Base-by-base conservation (phyloP, 176 grass and related monocot genomes). In the Eleusine indica region DNA sequence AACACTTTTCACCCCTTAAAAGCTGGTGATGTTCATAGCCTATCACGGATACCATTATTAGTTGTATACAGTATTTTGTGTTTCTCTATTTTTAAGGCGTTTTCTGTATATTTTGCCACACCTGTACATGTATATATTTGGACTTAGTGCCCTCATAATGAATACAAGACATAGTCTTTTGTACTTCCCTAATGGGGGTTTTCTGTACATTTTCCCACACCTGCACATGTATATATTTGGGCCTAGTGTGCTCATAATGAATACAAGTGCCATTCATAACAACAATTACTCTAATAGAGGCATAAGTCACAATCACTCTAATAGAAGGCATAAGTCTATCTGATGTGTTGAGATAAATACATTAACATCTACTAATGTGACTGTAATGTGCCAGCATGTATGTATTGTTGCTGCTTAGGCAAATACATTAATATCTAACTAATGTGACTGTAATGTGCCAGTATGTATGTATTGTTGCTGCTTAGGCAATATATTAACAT, bases 11-110 rank as follows among this genome's bases (percentile, higher is more conserved):
- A 35, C 70, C 29, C 5, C 2, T 58, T n/a, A 73, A 68, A 58
- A 62, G 1, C 51, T 74, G 22, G n/a, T 77, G 21, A 63, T 85
- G 63, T 51, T 43, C 62, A 73, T 74, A 68, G 74, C 3, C 42
- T 68, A 30, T 70, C 35, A 10, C 49, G 53, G 25, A 64, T 76
- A 28, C 32, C 32, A 35, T 35, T 35, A 0, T 35, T 35, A 35
- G 32, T 1, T 35, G 32, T 35, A 35, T 35, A 35, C 32, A 35
- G 32, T 35, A 35, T 35, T 35, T 35, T 35, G 32, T 35, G 32
- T 35, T 35, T 35, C 32, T 35, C 32, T 35, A 35, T 35, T 35
- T 35, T 35, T 35, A 35, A 35, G 2, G 32, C 32, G 32, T 35
- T 35, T 35, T 35, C 32, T 35, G 32, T 35, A 35, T 35, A 35